A percentile compares a stretch with the other conserved stretches of the same genome.
Conservation (phyloP, 768 basidiomycete genomes). For the Tricholomella constricta region DNA sequence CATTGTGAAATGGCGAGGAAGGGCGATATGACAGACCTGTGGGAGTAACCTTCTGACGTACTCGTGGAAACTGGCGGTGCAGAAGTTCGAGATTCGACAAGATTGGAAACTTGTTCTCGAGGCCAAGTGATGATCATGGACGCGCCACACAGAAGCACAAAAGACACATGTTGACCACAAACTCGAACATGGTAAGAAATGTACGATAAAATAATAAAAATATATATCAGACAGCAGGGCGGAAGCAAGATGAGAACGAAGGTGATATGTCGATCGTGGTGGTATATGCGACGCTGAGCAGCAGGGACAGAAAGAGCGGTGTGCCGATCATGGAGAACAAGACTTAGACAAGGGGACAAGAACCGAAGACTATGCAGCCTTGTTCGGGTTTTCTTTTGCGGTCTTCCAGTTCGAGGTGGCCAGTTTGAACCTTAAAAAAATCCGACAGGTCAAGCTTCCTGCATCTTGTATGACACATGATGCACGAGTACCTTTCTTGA, state of each 20-base stretch:
- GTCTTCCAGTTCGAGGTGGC: constrained; percentile 81
- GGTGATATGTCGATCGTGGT: constrained; percentile 7
- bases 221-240: constrained; percentile 19
- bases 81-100: neutral
- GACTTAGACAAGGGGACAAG: constrained; percentile 6
- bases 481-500: constrained; percentile 62
- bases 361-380: constrained; percentile 27
- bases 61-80: neutral
- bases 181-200: constrained; percentile 1
- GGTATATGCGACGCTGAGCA: constrained; percentile 8
- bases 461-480: neutral
- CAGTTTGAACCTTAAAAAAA: constrained; percentile 57
- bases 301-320: constrained; percentile 4
- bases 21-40: neutral
- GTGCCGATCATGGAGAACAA: constrained; percentile 2
- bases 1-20: too few relatives aligned
- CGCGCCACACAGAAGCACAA: neutral
- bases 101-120: constrained; percentile 2
- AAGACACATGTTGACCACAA: constrained; percentile 3
- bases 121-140: neutral
- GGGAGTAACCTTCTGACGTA: too few relatives aligned
- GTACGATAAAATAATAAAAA: constrained; percentile 20
- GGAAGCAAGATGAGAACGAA: constrained; percentile 16
- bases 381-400: constrained; percentile 66
- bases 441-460: constrained; percentile 8